phyloP scores from a whole-genome alignment of 345 rosid species.

The Brassica rapa region DNA sequence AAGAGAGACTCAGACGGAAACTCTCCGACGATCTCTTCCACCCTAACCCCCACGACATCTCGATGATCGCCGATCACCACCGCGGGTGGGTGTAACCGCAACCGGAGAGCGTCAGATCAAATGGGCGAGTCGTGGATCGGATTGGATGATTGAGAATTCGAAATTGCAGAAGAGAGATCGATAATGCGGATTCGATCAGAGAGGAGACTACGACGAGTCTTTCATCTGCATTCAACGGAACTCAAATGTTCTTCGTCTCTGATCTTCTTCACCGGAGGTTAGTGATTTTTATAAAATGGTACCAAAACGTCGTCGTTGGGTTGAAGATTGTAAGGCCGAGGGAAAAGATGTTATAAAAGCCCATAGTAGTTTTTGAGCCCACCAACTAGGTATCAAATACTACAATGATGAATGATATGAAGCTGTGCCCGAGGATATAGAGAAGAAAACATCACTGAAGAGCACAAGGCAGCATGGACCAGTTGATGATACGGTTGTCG shows the following conservation, averaged over 20 bases:
- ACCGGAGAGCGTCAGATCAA: constrained; percentile 10
- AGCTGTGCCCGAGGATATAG: neutral
- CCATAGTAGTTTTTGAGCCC: neutral
- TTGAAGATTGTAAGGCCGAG: neutral
- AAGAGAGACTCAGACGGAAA: constrained; percentile 70
- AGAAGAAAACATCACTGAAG: neutral
- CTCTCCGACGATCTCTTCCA: constrained; percentile 91
- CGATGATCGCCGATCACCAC: constrained; percentile 36
- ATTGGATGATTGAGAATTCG: neutral
- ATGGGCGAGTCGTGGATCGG: constrained; percentile 1
- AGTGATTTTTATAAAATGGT: neutral
- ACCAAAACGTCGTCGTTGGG: neutral
- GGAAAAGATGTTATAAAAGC: neutral
- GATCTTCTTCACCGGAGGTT: neutral
- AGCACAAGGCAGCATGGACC: neutral
- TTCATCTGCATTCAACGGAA: neutral
- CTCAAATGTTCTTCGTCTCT: neutral
- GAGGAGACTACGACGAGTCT: neutral
- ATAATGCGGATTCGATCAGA: constrained; percentile 4
- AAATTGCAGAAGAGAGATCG: neutral
- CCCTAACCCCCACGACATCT: constrained; percentile 97
- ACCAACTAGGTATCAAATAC: neutral
- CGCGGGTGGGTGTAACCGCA: constrained; percentile 3
- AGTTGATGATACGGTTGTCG: neutral
- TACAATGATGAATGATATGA: neutral